Base-by-base conservation (phyloP, 352 stramenopile species). In the Blastocystis sp. region DNA sequence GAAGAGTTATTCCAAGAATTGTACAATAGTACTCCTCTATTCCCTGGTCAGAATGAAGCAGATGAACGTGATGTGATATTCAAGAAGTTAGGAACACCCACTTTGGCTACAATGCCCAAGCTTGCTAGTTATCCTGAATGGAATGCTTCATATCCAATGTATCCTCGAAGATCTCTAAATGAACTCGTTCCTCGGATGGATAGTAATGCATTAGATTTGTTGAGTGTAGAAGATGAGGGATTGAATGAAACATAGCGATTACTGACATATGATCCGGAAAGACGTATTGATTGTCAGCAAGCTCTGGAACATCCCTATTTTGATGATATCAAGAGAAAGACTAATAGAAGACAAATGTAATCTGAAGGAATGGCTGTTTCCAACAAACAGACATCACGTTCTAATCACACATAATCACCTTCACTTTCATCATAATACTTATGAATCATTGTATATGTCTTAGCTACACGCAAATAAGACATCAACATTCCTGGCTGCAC, bases 261-360 rank as follows among this genome's bases (percentile, higher is more conserved):
- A 87, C 88, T 98, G 43, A 95, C 95, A 57, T 94, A 97, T 59
- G 95, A 98, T 89, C 95, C 96, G 27, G 91, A 92, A 2, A 93
- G 96, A 81, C 91, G 96, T 51, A 95, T 98, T 88, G 97, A 95
- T 24, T 95, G 95, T 1, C 91, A 94, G 49, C 94, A 97, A 65
- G 95, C 96, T 39, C 93, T 98, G 91, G 92, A 95, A 61, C 96
- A 99, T 92, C 91, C 93, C 67, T 99, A 97, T 91, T 99, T 99
- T 90, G 92, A 93, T 88, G 94, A 97, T 88, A 88, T 95, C 59
- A 56, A 58, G 69, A 67, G 81, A 42, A 51, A 59, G 27, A 29
- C n/a, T 65, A 12, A n/a, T n/a, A 59, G 32, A 46, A 16, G 7
- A 59, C 24, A 24, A 39, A 46, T 37, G 69, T 49, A 63, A 61